These are phyloP conservation scores for Calonectria henricotiae DNA, from an alignment of 2,329 filamentous ascomycete genomes.

Conservation along the genomic window DNA sequence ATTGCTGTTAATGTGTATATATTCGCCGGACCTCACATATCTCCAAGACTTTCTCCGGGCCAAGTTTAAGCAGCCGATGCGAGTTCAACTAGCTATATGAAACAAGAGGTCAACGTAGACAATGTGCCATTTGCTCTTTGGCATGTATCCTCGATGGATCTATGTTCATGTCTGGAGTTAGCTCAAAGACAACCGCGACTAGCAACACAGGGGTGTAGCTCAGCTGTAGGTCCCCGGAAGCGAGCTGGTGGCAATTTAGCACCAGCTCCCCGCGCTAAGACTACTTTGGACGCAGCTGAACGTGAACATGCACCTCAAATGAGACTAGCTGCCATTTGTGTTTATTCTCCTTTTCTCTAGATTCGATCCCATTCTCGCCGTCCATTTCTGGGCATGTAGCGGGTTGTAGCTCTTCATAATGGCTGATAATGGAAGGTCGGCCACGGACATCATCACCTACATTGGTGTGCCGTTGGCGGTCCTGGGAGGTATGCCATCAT, in stretches of 20 bases:
- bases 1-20: conserved; percentile 1
- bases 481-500: conserved; percentile 59
- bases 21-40: background rate
- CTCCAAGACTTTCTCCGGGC: no score
- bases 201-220: conserved; percentile 8
- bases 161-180: background rate
- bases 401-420: conserved; percentile 38
- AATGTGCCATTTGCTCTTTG: background rate
- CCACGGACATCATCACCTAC: conserved; percentile 70
- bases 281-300: conserved; percentile 19
- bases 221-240: conserved; percentile 20
- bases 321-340: conserved; percentile 31
- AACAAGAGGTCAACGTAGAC: background rate
- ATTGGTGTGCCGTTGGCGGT: conserved; percentile 73
- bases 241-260: conserved; percentile 17
- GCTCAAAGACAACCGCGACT: background rate
- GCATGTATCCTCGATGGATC: background rate
- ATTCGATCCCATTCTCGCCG: conserved; percentile 26
- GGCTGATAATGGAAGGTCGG: conserved; percentile 56
- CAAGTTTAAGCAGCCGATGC: background rate
- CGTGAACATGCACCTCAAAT: conserved; percentile 25
- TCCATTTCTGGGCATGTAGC: background rate
- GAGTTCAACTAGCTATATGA: background rate
- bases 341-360: conserved; percentile 32
- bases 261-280: conserved; percentile 14